A percentile compares a stretch with the other conserved stretches of the same genome.
Conservation (phyloP, 306 rosid genomes). For the Cucurbita pepo region DNA sequence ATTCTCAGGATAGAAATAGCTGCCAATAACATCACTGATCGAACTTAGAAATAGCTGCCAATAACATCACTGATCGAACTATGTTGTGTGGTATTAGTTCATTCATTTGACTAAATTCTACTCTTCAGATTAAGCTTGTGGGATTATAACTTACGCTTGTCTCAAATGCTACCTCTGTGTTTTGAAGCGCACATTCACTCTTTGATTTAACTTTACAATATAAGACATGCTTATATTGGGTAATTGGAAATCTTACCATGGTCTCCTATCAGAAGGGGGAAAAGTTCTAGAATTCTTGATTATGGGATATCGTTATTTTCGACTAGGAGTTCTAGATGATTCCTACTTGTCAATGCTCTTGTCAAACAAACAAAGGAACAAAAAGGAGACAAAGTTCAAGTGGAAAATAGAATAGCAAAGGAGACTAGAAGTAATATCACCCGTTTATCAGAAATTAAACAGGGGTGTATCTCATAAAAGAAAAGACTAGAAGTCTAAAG, state of each 20-base stretch:
- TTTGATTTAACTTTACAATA: no score
- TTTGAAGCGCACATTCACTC: no score
- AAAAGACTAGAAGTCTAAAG: not conserved
- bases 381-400: not conserved
- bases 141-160: no score
- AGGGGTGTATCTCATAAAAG: not conserved
- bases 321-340: not conserved
- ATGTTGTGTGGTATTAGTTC: not conserved
- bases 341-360: not conserved
- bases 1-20: not conserved
- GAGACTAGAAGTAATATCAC: not conserved
- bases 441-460: not conserved
- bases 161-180: no score
- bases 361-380: not conserved
- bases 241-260: not conserved
- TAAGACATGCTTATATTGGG: no score
- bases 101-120: not conserved
- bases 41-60: not conserved
- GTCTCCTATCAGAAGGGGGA: not conserved
- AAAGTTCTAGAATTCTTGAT: not conserved
- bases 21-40: no score
- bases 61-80: no score
- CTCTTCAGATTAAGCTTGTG: no score
- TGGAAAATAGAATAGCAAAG: not conserved
- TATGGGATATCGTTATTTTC: not conserved